Evolutionary conservation across 306 rosid species (phyloP).

Genomic region (Quercus gilva): DNA sequence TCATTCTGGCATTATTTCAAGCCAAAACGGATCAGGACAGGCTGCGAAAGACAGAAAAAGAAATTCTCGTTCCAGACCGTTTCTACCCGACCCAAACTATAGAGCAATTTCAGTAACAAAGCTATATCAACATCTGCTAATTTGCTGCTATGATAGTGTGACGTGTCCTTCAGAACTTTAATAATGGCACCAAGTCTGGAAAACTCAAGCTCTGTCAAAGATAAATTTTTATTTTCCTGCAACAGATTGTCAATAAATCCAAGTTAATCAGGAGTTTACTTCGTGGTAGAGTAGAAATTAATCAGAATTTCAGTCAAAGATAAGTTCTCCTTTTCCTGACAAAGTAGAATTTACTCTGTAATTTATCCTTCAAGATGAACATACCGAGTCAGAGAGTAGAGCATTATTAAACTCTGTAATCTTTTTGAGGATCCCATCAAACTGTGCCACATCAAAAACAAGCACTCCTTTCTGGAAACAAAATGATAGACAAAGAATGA

Average conservation of each 20-base stretch:
- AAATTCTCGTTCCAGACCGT: too few species aligned
- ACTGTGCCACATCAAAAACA: conserved; percentile 82
- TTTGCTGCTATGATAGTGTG: conserved; percentile 90
- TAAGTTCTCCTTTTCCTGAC: conserved; percentile 3
- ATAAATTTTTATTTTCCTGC: conserved; percentile 62
- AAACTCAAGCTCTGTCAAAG: conserved; percentile 66
- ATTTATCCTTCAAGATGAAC: background rate
- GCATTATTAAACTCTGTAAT: conserved; percentile 74
- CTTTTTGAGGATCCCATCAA: conserved; percentile 96
- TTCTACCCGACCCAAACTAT: too few species aligned
- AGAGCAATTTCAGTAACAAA: conserved; percentile 62
- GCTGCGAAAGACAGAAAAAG: too few species aligned
- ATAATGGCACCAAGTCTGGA: conserved; percentile 63
- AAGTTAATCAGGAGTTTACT: background rate
- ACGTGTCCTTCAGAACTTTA: conserved; percentile 85
- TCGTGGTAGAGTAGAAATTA: background rate
- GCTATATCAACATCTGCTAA: conserved; percentile 68
- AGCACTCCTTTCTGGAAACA: conserved; percentile 92
- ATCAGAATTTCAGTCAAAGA: background rate
- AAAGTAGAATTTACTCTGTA: background rate
- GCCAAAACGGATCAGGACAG: too few species aligned
- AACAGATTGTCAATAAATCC: conserved; percentile 33
- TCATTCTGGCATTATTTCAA: too few species aligned
- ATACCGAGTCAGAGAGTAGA: conserved; percentile 67
- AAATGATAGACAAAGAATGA: conserved; percentile 18